phyloP scores from a whole-genome alignment of 1,284 basidiomycete species.

The Cerioporus squamosus region DNA sequence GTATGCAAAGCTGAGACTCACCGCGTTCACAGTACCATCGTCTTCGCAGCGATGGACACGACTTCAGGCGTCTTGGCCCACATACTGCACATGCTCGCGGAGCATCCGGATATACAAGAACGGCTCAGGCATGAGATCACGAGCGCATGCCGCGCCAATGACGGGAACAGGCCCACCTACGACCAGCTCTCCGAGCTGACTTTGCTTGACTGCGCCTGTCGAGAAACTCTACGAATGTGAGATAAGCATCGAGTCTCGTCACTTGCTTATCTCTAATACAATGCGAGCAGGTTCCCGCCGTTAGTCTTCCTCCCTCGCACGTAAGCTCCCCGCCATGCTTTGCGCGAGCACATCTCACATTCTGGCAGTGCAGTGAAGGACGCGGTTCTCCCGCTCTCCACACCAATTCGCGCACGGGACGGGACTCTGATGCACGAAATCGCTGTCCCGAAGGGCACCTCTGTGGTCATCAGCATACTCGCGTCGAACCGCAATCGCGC shows the following conservation, averaged over 20 bases:
- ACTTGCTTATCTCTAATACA: not conserved
- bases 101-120: slow-evolving; percentile 24
- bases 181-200: slow-evolving; percentile 25
- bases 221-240: slow-evolving; percentile 30
- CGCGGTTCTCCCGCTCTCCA: not conserved
- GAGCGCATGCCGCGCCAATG: slow-evolving; percentile 4
- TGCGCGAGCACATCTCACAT: not conserved
- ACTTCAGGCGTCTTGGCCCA: slow-evolving; percentile 22
- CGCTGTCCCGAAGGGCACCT: slow-evolving; percentile 10
- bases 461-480: slow-evolving; percentile 10
- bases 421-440: slow-evolving; percentile 14
- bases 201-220: slow-evolving; percentile 26
- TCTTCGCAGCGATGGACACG: slow-evolving; percentile 29
- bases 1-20: not conserved
- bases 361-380: not conserved
- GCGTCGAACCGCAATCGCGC: slow-evolving; percentile 7
- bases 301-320: not conserved
- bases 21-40: slow-evolving; percentile 15
- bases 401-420: slow-evolving; percentile 9
- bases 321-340: not conserved
- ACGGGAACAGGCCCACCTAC: slow-evolving; percentile 19
- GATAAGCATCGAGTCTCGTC: not conserved
- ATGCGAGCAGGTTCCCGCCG: not conserved
- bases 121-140: slow-evolving; percentile 23
- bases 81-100: slow-evolving; percentile 23